A percentile compares a stretch with the other conserved stretches of the same genome.
These are phyloP conservation scores for Aspergillus novoparasiticus DNA, from an alignment of 2,329 filamentous ascomycete species.

Conservation along the genomic window DNA sequence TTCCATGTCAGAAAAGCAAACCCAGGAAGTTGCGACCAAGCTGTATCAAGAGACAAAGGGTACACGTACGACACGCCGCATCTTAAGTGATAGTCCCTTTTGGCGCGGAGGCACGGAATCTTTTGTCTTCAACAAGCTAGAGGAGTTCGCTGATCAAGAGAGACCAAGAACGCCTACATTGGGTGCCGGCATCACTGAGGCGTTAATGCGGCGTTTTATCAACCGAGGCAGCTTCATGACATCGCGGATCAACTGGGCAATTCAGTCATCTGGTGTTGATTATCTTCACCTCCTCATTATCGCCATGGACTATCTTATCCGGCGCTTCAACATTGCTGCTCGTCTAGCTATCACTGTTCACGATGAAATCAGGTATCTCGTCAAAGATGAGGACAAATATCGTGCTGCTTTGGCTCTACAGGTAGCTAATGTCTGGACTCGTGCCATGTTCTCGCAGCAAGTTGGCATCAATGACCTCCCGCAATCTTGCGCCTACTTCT, in stretches of 20 bases:
- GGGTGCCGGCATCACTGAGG: constrained; percentile 93
- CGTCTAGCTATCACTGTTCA: constrained; percentile 93
- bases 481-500: constrained; percentile 93
- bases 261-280: constrained; percentile 95
- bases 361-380: constrained; percentile 94
- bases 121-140: constrained; percentile 96
- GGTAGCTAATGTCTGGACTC: constrained; percentile 92
- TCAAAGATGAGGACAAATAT: constrained; percentile 83
- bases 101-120: constrained; percentile 97
- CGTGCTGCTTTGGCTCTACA: constrained; percentile 89
- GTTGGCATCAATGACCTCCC: constrained; percentile 94
- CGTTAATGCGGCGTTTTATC: constrained; percentile 84
- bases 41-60: constrained; percentile 92
- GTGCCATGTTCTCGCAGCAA: constrained; percentile 96
- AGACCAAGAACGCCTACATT: constrained; percentile 86
- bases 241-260: constrained; percentile 97
- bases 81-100: constrained; percentile 73
- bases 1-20: constrained; percentile 75
- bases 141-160: constrained; percentile 97
- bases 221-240: constrained; percentile 91
- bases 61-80: constrained; percentile 74
- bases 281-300: constrained; percentile 94
- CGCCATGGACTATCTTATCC: constrained; percentile 88
- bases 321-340: constrained; percentile 81
- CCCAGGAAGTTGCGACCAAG: constrained; percentile 71